Evolutionary conservation across 108 stramenopile genomes (phyloP).

Genomic region (Aurantiochytrium sp.): DNA sequence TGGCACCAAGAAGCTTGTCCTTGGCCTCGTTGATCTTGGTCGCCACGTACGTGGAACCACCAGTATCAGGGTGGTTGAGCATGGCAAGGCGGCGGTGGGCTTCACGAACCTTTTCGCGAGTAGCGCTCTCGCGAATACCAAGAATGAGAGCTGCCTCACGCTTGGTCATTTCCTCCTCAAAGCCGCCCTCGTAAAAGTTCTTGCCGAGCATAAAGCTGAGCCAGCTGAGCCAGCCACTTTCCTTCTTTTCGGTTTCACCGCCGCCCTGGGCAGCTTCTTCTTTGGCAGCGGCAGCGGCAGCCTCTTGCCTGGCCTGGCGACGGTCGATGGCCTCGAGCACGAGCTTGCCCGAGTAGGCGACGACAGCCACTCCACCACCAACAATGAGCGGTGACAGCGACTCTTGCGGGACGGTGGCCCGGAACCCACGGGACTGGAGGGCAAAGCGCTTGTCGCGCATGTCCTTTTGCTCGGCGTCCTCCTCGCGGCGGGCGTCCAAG

Average conservation of each 20-base stretch:
- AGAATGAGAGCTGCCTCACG: constrained; percentile 94
- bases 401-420: neutral
- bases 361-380: neutral
- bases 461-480: no score
- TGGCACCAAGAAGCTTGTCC: constrained; percentile 69
- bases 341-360: constrained; percentile 8
- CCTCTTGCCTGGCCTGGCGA: neutral
- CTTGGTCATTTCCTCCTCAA: constrained; percentile 92
- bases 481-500: no score
- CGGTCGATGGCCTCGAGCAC: neutral
- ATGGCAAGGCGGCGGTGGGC: constrained; percentile 88
- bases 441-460: no score
- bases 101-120: constrained; percentile 80
- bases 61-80: constrained; percentile 96
- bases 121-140: constrained; percentile 83
- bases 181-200: constrained; percentile 93
- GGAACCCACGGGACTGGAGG: neutral
- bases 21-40: constrained; percentile 98
- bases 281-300: neutral
- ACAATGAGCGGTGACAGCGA: neutral
- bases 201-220: neutral
- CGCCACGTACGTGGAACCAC: constrained; percentile 86
- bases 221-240: neutral
- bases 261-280: neutral
- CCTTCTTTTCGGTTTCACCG: neutral